A percentile compares a stretch with the other conserved stretches of the same genome.
These are phyloP conservation scores for Chlorella vulgaris DNA, from an alignment of 139 green algal genomes.

Conservation along the genomic window DNA sequence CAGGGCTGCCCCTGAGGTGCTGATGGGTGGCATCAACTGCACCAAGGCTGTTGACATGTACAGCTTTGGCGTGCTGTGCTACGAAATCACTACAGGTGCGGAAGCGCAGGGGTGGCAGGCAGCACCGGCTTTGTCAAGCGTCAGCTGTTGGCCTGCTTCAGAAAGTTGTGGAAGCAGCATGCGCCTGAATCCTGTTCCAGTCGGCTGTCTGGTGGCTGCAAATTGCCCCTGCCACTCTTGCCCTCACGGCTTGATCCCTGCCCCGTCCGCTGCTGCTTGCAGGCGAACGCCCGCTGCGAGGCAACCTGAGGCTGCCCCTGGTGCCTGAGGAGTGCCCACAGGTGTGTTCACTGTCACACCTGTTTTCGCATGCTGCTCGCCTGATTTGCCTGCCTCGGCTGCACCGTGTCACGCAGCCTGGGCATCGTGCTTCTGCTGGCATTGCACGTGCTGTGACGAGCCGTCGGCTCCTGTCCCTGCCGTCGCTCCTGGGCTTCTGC, in stretches of 20 bases:
- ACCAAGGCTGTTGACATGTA: not conserved
- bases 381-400: not conserved
- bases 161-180: not conserved
- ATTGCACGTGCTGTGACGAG: too few relatives aligned
- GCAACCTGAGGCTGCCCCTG: not conserved
- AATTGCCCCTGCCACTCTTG: too few relatives aligned
- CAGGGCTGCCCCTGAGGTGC: not conserved
- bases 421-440: too few relatives aligned
- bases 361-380: not conserved
- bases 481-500: too few relatives aligned
- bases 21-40: not conserved
- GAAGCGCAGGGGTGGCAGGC: too few relatives aligned
- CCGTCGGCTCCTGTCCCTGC: too few relatives aligned
- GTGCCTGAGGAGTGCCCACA: slow-evolving; percentile 5
- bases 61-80: not conserved
- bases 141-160: not conserved
- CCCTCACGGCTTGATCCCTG: not conserved
- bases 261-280: not conserved
- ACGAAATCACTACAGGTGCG: slow-evolving; percentile 12
- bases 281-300: not conserved
- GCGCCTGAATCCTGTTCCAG: too few relatives aligned
- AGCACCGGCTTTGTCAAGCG: too few relatives aligned
- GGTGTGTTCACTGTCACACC: not conserved
- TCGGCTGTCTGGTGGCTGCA: too few relatives aligned
- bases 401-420: not conserved